Conservation (phyloP, 2,329 filamentous ascomycete species). For the Colletotrichum sp. region DNA sequence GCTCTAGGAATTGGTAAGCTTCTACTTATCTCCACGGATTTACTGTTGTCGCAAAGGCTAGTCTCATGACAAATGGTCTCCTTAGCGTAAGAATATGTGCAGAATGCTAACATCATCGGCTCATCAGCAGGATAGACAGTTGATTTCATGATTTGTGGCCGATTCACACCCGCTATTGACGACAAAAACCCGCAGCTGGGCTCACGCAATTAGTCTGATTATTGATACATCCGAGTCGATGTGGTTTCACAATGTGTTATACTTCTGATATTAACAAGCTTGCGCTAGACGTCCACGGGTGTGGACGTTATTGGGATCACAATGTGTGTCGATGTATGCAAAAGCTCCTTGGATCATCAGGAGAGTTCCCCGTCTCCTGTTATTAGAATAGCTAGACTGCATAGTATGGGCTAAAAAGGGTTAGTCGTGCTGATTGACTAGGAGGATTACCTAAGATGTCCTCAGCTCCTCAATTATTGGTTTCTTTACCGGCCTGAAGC, state of each 20-base stretch:
- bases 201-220: neutral
- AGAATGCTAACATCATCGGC: neutral
- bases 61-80: neutral
- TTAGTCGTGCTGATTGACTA: no score
- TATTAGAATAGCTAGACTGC: no score
- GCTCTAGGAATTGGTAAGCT: neutral
- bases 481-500: no score
- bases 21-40: neutral
- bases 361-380: no score
- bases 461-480: no score
- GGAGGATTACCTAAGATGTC: no score
- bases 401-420: no score
- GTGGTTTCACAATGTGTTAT: accelerated
- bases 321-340: neutral
- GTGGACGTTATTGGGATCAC: neutral
- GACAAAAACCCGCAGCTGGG: neutral
- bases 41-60: neutral
- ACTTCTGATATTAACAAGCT: neutral
- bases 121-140: neutral
- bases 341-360: neutral
- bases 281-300: neutral
- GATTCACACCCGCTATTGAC: neutral
- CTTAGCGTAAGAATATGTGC: neutral
- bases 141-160: neutral
- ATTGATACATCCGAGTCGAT: neutral